These are phyloP conservation scores for Neonothopanus nambi DNA, from an alignment of 1,284 basidiomycete species.

Conservation along the genomic window DNA sequence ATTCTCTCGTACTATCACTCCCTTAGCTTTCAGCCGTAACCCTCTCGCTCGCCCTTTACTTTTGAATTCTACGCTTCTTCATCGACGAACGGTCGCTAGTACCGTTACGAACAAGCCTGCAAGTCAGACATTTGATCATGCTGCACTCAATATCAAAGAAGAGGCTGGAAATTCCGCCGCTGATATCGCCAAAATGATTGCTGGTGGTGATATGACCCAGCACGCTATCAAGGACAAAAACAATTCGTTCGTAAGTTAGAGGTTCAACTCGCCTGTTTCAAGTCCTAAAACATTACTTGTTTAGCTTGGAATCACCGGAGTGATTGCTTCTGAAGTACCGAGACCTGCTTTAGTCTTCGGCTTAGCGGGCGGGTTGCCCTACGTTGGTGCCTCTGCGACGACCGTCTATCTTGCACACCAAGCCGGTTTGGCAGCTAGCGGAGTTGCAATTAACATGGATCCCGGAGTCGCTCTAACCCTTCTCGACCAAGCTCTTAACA, in stretches of 20 bases:
- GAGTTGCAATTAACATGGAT: constrained; percentile 63
- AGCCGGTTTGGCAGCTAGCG: constrained; percentile 66
- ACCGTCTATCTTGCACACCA: constrained; percentile 84
- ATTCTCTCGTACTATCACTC: background rate
- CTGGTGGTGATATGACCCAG: constrained; percentile 59
- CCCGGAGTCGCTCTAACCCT: constrained; percentile 78
- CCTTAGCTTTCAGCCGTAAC: background rate
- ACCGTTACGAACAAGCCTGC: constrained; percentile 65
- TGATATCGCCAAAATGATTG: constrained; percentile 73
- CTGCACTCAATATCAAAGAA: constrained; percentile 71
- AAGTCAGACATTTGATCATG: constrained; percentile 70
- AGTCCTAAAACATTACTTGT: background rate
- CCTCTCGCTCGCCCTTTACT: background rate
- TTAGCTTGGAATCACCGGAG: constrained; percentile 69
- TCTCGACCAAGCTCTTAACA: constrained; percentile 73
- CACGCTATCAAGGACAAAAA: constrained; percentile 47
- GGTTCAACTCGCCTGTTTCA: background rate
- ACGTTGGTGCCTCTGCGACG: constrained; percentile 76
- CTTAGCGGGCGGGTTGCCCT: constrained; percentile 67
- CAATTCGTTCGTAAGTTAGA: constrained; percentile 57
- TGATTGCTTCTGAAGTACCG: constrained; percentile 68
- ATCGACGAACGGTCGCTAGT: constrained; percentile 51
- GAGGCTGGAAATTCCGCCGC: constrained; percentile 72
- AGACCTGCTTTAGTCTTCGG: constrained; percentile 70
- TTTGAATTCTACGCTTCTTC: background rate